A percentile compares a stretch with the other conserved stretches of the same genome.
Evolutionary conservation across 1,284 basidiomycete species (phyloP).

Genomic region (Austroboletus niveus): DNA sequence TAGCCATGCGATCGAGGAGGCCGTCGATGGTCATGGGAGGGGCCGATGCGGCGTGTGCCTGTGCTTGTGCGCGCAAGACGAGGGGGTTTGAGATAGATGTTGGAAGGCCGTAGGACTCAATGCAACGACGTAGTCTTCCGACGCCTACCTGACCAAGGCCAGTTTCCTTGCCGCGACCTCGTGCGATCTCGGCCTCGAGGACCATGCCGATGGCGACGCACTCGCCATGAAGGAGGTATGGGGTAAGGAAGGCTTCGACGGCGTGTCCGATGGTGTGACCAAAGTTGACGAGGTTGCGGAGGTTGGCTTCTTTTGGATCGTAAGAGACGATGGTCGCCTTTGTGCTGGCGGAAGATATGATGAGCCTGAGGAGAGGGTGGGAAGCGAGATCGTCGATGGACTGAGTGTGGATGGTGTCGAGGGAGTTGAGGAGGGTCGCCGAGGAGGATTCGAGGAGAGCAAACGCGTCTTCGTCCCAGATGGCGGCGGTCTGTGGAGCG

Average conservation of each 20-base stretch:
- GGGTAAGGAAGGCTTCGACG: conserved; percentile 91
- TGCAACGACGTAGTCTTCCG: conserved; percentile 78
- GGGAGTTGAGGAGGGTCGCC: conserved; percentile 64
- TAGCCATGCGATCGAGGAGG: conserved; percentile 88
- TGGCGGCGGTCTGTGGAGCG: conserved; percentile 84
- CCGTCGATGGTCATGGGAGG: conserved; percentile 76
- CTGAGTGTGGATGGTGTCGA: conserved; percentile 63
- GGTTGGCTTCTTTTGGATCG: conserved; percentile 92
- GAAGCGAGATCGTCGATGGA: conserved; percentile 65
- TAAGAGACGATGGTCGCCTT: conserved; percentile 95
- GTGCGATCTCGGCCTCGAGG: conserved; percentile 87
- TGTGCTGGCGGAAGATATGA: conserved; percentile 85
- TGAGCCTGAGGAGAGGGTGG: conserved; percentile 79
- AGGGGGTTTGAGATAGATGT: conserved; percentile 72
- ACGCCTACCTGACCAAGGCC: conserved; percentile 86
- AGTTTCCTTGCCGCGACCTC: conserved; percentile 64
- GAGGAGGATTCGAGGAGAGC: conserved; percentile 81
- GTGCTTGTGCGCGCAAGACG: conserved; percentile 50
- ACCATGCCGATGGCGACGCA: conserved; percentile 94
- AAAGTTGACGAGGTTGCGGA: conserved; percentile 96
- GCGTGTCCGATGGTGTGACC: conserved; percentile 96
- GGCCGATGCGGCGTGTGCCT: conserved; percentile 51
- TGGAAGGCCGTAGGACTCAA: conserved; percentile 84
- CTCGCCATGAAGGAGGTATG: conserved; percentile 90
- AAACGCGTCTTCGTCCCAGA: conserved; percentile 91